Percentiles rank a stretch among this genome's conserved stretches.
Evolutionary conservation across 257 asterid genomes (phyloP).

Genomic region (Salvia splendens): DNA sequence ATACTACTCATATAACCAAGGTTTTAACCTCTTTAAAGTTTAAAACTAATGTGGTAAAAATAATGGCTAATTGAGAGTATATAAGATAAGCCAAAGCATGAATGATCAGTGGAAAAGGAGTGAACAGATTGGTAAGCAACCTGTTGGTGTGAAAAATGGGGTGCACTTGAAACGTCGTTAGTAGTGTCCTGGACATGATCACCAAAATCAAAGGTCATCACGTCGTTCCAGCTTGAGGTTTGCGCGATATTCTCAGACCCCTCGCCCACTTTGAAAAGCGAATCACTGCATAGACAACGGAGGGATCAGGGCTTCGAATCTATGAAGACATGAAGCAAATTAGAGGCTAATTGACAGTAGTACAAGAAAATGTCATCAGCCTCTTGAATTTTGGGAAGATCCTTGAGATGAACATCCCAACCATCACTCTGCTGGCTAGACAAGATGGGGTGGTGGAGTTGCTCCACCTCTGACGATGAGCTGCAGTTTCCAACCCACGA

Average conservation of each 20-base stretch:
- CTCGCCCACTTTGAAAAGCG: constrained; percentile 40
- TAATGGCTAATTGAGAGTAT: too few relatives aligned
- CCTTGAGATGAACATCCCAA: constrained; percentile 37
- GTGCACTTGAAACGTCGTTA: constrained; percentile 7
- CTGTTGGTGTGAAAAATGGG: constrained; percentile 29
- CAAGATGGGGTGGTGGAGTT: constrained; percentile 26
- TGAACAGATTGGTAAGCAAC: constrained; percentile 26
- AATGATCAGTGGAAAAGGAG: background rate
- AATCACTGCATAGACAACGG: constrained; percentile 40
- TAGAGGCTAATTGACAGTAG: constrained; percentile 32
- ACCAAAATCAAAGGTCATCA: constrained; percentile 30
- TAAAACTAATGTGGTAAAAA: too few relatives aligned
- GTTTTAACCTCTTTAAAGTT: too few relatives aligned
- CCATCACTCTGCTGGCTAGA: constrained; percentile 28
- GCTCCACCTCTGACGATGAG: constrained; percentile 32
- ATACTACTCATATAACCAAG: too few relatives aligned
- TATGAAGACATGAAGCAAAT: background rate
- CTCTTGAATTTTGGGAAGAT: constrained; percentile 33
- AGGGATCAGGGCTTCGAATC: constrained; percentile 4
- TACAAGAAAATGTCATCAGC: constrained; percentile 53
- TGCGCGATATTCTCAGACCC: constrained; percentile 25
- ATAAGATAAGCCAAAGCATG: background rate
- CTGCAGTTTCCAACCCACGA: constrained; percentile 38
- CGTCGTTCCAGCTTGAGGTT: constrained; percentile 32
- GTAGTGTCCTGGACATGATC: constrained; percentile 28